phyloP scores from a whole-genome alignment of 495 filamentous ascomycete species.

The Sordaria brevicollis region DNA sequence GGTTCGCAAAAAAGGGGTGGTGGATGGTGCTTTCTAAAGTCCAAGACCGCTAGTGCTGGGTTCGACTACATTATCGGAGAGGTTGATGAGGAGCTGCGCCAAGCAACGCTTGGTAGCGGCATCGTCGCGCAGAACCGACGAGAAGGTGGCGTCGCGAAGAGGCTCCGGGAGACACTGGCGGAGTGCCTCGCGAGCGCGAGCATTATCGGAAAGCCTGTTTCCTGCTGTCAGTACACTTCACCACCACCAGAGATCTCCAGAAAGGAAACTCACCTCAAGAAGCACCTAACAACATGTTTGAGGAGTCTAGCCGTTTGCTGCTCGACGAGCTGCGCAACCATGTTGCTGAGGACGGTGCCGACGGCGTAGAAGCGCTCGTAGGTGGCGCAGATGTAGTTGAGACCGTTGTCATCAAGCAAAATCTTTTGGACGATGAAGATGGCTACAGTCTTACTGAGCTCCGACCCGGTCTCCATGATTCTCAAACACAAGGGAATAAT shows the following conservation, averaged over 20 bases:
- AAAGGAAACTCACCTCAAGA: conserved; percentile 61
- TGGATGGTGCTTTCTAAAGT: conserved; percentile 7
- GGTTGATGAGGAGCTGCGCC: conserved; percentile 90
- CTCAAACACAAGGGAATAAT: conserved; percentile 97
- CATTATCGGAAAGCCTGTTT: conserved; percentile 84
- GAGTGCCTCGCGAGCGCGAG: conserved; percentile 86
- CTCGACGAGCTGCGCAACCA: conserved; percentile 95
- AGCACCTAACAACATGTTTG: conserved; percentile 97
- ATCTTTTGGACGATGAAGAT: conserved; percentile 99
- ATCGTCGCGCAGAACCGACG: conserved; percentile 89
- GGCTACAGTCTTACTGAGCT: conserved; percentile 96
- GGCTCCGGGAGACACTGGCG: conserved; percentile 96
- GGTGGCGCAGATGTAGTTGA: conserved; percentile 97
- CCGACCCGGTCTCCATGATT: conserved; percentile 99
- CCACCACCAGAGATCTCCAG: background rate
- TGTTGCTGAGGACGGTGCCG: conserved; percentile 94
- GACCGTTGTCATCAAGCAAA: conserved; percentile 88
- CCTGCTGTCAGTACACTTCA: conserved; percentile 2
- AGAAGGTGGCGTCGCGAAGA: conserved; percentile 93
- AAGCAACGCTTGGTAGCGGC: conserved; percentile 97
- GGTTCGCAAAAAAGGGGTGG: too few species aligned
- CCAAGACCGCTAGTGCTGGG: conserved; percentile 24
- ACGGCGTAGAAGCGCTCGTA: conserved; percentile 99
- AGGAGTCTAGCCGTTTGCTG: conserved; percentile 92
- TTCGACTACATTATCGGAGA: conserved; percentile 85